A percentile compares a stretch with the other conserved stretches of the same genome.
phyloP scores from a whole-genome alignment of 352 stramenopile genomes.

The Pythium dissotocum region DNA sequence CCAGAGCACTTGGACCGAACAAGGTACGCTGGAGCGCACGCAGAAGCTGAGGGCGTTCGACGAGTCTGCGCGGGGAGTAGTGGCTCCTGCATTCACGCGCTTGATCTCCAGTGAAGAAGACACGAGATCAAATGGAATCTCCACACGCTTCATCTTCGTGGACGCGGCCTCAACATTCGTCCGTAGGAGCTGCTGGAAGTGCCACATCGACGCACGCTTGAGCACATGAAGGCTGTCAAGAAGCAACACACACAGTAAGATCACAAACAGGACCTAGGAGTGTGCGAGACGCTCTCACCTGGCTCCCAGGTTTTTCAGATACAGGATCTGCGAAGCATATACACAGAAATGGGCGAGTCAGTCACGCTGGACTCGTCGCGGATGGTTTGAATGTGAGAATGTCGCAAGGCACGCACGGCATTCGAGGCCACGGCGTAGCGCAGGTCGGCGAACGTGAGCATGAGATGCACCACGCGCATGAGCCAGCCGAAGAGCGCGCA shows the following conservation, averaged over 20 bases:
- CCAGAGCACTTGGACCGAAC: conserved; percentile 28
- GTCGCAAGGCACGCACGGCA: conserved; percentile 34
- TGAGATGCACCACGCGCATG: conserved; percentile 40
- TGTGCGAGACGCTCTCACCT: conserved; percentile 20
- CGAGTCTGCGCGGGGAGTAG: neutral
- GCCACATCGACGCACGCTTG: conserved; percentile 55
- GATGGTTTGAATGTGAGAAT: neutral
- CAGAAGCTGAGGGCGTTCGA: conserved; percentile 13
- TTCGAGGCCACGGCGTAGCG: conserved; percentile 40
- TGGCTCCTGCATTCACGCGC: neutral
- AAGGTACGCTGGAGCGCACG: conserved; percentile 10
- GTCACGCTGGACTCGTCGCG: conserved; percentile 6
- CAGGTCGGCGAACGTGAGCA: conserved; percentile 40
- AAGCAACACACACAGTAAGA: neutral
- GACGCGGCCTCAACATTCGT: conserved; percentile 38
- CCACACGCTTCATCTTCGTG: conserved; percentile 43
- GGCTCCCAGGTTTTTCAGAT: conserved; percentile 31
- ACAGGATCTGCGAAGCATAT: conserved; percentile 18
- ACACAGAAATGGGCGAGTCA: neutral
- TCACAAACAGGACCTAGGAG: neutral
- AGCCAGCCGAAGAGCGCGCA: conserved; percentile 48
- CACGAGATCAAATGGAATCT: conserved; percentile 46
- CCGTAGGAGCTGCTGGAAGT: conserved; percentile 63
- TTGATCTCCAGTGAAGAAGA: conserved; percentile 34
- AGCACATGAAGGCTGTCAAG: conserved; percentile 48